These are phyloP conservation scores for Macrophomina pseudophaseolina DNA, from an alignment of 2,329 filamentous ascomycete species.

Conservation along the genomic window DNA sequence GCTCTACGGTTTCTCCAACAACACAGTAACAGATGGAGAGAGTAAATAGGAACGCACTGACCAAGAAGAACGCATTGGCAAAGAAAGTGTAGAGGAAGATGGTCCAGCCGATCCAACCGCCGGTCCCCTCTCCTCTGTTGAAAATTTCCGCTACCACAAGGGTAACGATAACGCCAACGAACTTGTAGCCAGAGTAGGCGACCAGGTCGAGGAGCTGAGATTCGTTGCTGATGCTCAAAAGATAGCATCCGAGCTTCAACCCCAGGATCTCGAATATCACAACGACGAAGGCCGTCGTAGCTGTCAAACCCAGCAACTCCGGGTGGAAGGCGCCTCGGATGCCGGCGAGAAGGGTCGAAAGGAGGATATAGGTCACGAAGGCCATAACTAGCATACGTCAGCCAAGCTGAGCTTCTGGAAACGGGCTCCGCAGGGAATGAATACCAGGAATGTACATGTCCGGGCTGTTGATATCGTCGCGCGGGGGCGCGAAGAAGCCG, in stretches of 20 bases:
- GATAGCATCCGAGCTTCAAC: constrained; percentile 89
- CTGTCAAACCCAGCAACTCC: constrained; percentile 87
- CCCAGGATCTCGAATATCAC: constrained; percentile 88
- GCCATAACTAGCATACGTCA: constrained; percentile 72
- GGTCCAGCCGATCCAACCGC: constrained; percentile 86
- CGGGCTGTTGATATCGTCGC: constrained; percentile 95
- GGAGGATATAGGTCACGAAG: constrained; percentile 93
- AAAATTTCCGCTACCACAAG: constrained; percentile 78
- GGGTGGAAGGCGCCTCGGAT: constrained; percentile 91
- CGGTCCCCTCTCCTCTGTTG: constrained; percentile 79
- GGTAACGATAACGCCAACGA: constrained; percentile 93
- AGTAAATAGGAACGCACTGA: constrained; percentile 52
- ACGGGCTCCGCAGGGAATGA: constrained; percentile 1
- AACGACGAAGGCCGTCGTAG: constrained; percentile 79
- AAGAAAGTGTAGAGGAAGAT: constrained; percentile 91
- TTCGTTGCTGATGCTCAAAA: constrained; percentile 91
- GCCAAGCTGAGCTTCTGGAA: not conserved
- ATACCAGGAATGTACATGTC: constrained; percentile 93
- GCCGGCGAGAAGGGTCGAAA: constrained; percentile 88
- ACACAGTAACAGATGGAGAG: not conserved
- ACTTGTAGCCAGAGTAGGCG: constrained; percentile 98
- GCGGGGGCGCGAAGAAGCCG: constrained; percentile 83
- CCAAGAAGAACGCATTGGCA: constrained; percentile 94
- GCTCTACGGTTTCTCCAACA: not conserved
- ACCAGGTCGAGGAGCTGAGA: constrained; percentile 92